These are phyloP conservation scores for Kluyveromyces wickerhamii DNA, from an alignment of 805 yeast species.

Conservation along the genomic window DNA sequence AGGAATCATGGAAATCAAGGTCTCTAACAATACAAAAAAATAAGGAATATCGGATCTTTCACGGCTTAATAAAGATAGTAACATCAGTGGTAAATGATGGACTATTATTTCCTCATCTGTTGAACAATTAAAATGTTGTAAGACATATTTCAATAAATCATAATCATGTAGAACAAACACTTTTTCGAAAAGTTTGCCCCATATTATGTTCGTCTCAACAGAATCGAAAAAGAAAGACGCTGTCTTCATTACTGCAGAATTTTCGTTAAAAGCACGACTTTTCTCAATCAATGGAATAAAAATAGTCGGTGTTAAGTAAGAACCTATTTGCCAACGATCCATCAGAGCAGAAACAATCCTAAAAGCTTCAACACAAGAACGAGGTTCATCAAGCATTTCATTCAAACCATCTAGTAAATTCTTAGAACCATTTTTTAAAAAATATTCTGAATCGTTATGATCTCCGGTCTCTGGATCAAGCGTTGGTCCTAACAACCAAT, in stretches of 20 bases:
- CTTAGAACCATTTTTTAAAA: constrained; percentile 46
- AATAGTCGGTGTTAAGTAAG: constrained; percentile 57
- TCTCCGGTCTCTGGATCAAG: constrained; percentile 7
- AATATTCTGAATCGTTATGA: constrained; percentile 35
- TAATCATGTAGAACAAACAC: constrained; percentile 29
- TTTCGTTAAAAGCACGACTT: constrained; percentile 30
- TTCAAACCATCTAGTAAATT: constrained; percentile 47
- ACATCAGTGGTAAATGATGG: constrained; percentile 65
- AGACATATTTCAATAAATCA: constrained; percentile 48
- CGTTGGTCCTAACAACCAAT: constrained; percentile 78
- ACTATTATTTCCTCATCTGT: constrained; percentile 82
- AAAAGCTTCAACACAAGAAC: constrained; percentile 39
- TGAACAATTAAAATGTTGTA: constrained; percentile 55
- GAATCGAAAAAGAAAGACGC: constrained; percentile 75
- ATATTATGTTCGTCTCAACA: constrained; percentile 72
- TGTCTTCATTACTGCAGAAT: constrained; percentile 39
- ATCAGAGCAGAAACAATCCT: constrained; percentile 63
- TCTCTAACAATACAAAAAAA: constrained; percentile 36
- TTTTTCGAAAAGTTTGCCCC: constrained; percentile 50
- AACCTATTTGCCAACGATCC: constrained; percentile 95
- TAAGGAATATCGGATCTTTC: constrained; percentile 12
- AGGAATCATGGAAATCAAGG: constrained; percentile 49
- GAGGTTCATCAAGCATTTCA: constrained; percentile 34
- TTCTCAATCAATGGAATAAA: constrained; percentile 57
- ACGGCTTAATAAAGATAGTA: constrained; percentile 38